A percentile compares a stretch with the other conserved stretches of the same genome.
Evolutionary conservation across 139 green algal species (phyloP).

Genomic region (Deuterostichococcus epilithicus): DNA sequence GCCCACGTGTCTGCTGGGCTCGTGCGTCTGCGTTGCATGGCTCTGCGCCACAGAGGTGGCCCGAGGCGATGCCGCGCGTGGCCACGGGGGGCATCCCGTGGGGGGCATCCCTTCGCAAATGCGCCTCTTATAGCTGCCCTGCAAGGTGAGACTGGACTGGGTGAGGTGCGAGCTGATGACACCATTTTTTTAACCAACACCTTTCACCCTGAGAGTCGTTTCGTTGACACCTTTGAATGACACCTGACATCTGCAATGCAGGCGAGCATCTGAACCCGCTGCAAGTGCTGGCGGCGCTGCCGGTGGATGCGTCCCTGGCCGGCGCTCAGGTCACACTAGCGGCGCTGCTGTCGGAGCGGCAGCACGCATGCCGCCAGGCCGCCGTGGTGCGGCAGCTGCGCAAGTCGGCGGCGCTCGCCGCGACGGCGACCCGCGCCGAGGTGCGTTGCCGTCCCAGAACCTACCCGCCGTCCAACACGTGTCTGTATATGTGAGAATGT

Average conservation of each 20-base stretch:
- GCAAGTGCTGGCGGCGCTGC: slow-evolving; percentile 56
- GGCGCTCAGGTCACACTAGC: slow-evolving; percentile 42
- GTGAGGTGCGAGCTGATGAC: too few species aligned
- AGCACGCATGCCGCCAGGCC: slow-evolving; percentile 54
- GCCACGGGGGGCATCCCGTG: too few species aligned
- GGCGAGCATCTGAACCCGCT: slow-evolving; percentile 53
- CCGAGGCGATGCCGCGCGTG: too few species aligned
- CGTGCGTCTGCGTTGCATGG: background rate
- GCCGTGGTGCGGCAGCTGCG: slow-evolving; percentile 16
- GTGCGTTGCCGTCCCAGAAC: background rate
- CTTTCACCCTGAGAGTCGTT: background rate
- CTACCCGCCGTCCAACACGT: too few species aligned
- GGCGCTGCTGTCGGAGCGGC: slow-evolving; percentile 53
- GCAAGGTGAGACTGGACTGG: too few species aligned
- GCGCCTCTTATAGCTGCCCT: background rate
- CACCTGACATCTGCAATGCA: slow-evolving; percentile 23
- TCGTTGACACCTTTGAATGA: too few species aligned
- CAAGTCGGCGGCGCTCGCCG: slow-evolving; percentile 3
- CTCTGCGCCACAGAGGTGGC: background rate
- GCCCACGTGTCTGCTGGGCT: background rate
- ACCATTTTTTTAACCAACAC: background rate
- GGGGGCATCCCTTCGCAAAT: too few species aligned
- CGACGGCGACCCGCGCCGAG: slow-evolving; percentile 9
- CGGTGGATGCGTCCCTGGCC: slow-evolving; percentile 60
- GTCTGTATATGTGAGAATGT: too few species aligned